These are phyloP conservation scores for Phytophthora multivora DNA, from an alignment of 352 stramenopile species.

Conservation along the genomic window DNA sequence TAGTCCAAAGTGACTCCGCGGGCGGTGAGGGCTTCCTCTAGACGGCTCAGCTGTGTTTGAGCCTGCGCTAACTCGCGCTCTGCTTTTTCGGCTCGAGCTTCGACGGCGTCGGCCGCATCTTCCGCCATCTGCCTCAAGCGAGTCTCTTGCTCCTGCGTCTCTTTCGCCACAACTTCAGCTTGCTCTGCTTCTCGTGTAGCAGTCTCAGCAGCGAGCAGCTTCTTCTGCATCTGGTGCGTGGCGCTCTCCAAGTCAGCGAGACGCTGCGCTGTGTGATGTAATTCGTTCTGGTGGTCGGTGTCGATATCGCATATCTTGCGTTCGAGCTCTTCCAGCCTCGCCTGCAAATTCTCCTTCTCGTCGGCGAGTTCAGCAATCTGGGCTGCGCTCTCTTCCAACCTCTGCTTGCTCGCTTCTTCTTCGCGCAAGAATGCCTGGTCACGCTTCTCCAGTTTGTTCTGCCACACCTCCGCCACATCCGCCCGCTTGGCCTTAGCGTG, in stretches of 20 bases:
- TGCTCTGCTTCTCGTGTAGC: constrained; percentile 35
- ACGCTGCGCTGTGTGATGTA: constrained; percentile 31
- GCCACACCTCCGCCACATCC: constrained; percentile 19
- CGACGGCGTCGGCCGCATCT: constrained; percentile 53
- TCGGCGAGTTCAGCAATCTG: constrained; percentile 30
- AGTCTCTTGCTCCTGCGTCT: constrained; percentile 44
- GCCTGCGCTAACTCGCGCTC: constrained; percentile 38
- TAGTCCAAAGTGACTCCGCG: constrained; percentile 75
- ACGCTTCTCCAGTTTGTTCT: constrained; percentile 36
- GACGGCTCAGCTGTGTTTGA: constrained; percentile 33
- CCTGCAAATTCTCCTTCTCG: constrained; percentile 34
- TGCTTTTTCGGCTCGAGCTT: constrained; percentile 43
- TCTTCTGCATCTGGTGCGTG: constrained; percentile 41
- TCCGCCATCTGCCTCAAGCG: constrained; percentile 49
- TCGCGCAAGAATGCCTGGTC: constrained; percentile 61
- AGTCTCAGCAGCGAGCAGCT: constrained; percentile 32
- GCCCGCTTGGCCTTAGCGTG: constrained; percentile 50
- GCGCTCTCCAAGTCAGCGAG: constrained; percentile 28
- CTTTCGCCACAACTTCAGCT: constrained; percentile 33
- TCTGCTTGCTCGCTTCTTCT: constrained; percentile 50
- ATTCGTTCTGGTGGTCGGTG: constrained; percentile 14
- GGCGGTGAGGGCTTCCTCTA: constrained; percentile 59
- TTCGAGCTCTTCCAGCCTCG: constrained; percentile 35
- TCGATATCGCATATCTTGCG: constrained; percentile 26
- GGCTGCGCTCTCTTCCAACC: constrained; percentile 30